A percentile compares a stretch with the other conserved stretches of the same genome.
phyloP scores from a whole-genome alignment of 371 early-diverging fungal species.

The Mortierella sp. region DNA sequence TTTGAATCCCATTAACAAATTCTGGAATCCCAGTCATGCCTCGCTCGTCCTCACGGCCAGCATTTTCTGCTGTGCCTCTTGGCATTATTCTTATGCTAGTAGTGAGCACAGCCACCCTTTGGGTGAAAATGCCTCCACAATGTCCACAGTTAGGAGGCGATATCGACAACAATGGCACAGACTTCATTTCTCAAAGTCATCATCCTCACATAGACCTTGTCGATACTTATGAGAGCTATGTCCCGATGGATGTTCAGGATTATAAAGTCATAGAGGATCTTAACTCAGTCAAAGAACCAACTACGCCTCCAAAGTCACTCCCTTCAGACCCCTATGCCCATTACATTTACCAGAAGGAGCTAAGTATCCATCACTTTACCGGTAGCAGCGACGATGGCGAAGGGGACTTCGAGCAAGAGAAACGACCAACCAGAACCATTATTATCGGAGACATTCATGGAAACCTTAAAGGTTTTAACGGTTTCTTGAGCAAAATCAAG shows the following conservation, averaged over 20 bases:
- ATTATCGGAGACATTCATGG: conserved; percentile 86
- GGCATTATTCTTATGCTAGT: neutral
- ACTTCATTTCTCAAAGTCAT: neutral
- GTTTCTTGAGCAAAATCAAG: conserved; percentile 63
- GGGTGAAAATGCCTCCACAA: neutral
- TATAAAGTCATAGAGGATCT: neutral
- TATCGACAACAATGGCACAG: neutral
- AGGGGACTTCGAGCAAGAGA: neutral
- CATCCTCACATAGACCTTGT: neutral
- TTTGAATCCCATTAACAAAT: neutral
- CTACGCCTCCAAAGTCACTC: conserved; percentile 39
- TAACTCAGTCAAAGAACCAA: conserved; percentile 15
- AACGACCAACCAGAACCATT: conserved; percentile 62
- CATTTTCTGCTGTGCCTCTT: neutral
- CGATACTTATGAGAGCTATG: neutral
- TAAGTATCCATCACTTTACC: neutral
- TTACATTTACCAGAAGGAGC: conserved; percentile 45
- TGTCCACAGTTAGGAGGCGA: too few species aligned
- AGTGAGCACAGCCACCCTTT: conserved; percentile 4
- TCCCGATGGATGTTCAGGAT: neutral
- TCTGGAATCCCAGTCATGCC: neutral
- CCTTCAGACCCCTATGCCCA: conserved; percentile 49
- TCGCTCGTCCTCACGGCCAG: neutral
- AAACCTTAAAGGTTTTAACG: conserved; percentile 65
- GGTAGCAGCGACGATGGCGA: neutral